Evolutionary conservation across 2,329 filamentous ascomycete genomes (phyloP), one percentile per base, ranked within the genome.

Genomic region (Alternaria gaisen): DNA sequence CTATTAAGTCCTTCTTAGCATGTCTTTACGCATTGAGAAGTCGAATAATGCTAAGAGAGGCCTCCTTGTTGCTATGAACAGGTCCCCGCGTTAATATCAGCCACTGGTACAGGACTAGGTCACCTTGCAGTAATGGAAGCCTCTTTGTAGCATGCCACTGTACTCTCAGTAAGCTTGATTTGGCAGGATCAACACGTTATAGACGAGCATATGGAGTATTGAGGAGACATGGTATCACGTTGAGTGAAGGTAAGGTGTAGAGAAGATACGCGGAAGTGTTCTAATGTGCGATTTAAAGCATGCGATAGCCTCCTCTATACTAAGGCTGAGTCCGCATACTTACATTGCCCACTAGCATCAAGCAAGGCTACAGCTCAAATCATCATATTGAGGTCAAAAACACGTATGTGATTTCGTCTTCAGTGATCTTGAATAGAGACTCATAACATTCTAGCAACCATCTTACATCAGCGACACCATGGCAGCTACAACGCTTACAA

Each of bases 171-270:
- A 14, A 8, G 20, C 20, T 36, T 24, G 9, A 26, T n/a, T 18
- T 10, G 11, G 14, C 32, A 4, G 20, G 16, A 2, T 26, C 7
- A 14, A 14, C 14, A 26, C 9, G 5, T 34, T 34, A 12, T 36
- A 20, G 22, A 36, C 3, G 18, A 16, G 9, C 20, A 50, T 3
- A 36, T 22, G 22, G 9, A 18, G 11, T 50, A 50, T 50, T 50
- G 6, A 8, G 20, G 14, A 50, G 20, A 38, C 30, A 14, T 50
- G 38, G 16, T 14, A 5, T 18, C 1, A 18, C 22, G 14, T 38
- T 3, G 5, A 26, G 1, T 5, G 8, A 20, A 24, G 10, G 0
- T 18, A 10, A 6, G n/a, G 1, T 5, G 12, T 36, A 22, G 3
- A 16, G 20, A 36, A n/a, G 14, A 20, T 50, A 32, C 46, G 20